Percentiles rank a stretch among this genome's conserved stretches.
Evolutionary conservation across 2,329 filamentous ascomycete species (phyloP).

Genomic region (Trichoderma asperellum): DNA sequence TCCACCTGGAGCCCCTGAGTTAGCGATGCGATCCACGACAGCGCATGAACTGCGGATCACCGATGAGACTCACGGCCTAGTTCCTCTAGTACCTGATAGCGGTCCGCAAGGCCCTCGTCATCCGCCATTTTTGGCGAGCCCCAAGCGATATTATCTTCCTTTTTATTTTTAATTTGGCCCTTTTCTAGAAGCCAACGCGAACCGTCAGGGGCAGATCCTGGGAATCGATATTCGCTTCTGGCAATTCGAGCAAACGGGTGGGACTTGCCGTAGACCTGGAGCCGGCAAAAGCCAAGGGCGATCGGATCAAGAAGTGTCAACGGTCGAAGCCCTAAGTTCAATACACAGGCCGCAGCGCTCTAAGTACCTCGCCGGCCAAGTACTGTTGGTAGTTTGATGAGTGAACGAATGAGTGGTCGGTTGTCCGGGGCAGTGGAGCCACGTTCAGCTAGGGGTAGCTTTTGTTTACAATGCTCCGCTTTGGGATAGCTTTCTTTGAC

Average conservation of each 20-base stretch:
- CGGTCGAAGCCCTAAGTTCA: constrained; percentile 8
- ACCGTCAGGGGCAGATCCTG: constrained; percentile 8
- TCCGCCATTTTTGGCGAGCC: constrained; percentile 50
- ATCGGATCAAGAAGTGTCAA: constrained; percentile 9
- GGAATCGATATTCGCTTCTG: constrained; percentile 15
- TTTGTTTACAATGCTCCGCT: constrained; percentile 49
- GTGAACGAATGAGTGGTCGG: constrained; percentile 14
- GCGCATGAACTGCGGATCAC: neutral
- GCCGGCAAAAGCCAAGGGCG: constrained; percentile 18
- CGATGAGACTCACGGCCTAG: constrained; percentile 74
- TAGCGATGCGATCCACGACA: constrained; percentile 18
- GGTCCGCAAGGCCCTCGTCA: constrained; percentile 72
- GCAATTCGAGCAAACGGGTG: constrained; percentile 9
- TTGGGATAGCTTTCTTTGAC: constrained; percentile 40
- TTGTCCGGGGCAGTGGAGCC: constrained; percentile 40
- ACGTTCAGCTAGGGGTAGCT: constrained; percentile 42
- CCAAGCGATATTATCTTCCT: constrained; percentile 9
- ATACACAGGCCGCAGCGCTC: constrained; percentile 1
- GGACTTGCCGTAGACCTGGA: constrained; percentile 12
- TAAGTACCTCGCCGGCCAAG: constrained; percentile 6
- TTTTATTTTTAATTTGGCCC: neutral
- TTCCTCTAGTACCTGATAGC: constrained; percentile 95
- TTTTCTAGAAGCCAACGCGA: neutral
- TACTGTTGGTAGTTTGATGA: constrained; percentile 33
- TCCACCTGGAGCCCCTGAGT: constrained; percentile 62